Percentiles rank a stretch among this genome's conserved stretches.
Evolutionary conservation across 257 asterid genomes (phyloP).

Genomic region (Solanum sejunctum): DNA sequence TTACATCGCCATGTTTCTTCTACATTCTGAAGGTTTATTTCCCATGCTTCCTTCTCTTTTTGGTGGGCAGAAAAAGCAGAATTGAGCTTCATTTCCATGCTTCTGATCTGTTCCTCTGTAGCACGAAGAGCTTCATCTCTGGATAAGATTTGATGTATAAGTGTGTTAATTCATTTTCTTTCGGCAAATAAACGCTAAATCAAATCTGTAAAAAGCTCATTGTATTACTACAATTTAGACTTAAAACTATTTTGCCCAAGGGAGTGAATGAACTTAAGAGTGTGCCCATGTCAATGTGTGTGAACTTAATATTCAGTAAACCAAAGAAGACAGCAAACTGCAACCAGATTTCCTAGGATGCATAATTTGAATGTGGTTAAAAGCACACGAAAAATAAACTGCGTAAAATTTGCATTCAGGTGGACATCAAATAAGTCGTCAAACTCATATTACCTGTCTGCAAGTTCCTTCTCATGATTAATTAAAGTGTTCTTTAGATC

Average conservation of each 20-base stretch:
- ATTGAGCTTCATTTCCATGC: slow-evolving; percentile 59
- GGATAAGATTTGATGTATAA: slow-evolving; percentile 16
- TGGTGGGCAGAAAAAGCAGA: slow-evolving; percentile 61
- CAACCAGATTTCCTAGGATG: not conserved
- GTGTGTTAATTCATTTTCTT: not conserved
- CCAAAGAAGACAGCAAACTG: not conserved
- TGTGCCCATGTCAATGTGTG: not conserved
- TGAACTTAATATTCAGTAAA: not conserved
- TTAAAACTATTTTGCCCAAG: not conserved
- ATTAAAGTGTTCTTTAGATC: slow-evolving; percentile 59
- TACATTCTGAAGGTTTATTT: slow-evolving; percentile 57
- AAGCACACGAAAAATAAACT: not conserved
- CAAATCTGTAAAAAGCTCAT: not conserved
- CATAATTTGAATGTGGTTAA: not conserved
- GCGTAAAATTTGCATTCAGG: not conserved
- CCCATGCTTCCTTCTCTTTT: slow-evolving; percentile 82
- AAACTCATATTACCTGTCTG: slow-evolving; percentile 44
- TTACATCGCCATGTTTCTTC: slow-evolving; percentile 97
- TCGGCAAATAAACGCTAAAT: not conserved
- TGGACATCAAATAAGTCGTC: not conserved
- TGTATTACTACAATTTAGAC: not conserved
- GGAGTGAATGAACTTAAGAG: not conserved
- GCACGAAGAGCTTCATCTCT: slow-evolving; percentile 68
- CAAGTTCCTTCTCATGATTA: slow-evolving; percentile 49
- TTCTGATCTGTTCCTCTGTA: slow-evolving; percentile 55